Evolutionary conservation across 345 rosid species (phyloP).

Genomic region (Gossypium anomalum): DNA sequence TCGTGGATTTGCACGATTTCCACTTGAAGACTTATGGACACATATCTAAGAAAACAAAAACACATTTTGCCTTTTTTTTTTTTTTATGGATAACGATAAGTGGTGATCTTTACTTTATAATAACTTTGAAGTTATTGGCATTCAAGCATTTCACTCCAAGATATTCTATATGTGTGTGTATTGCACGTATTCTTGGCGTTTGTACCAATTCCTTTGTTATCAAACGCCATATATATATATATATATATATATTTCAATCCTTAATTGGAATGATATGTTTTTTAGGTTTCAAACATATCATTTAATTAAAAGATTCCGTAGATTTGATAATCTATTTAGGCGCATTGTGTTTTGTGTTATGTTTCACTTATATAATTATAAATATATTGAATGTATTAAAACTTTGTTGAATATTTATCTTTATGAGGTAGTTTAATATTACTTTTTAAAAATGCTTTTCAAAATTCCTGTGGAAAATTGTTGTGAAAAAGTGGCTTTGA

Average conservation of each 20-base stretch:
- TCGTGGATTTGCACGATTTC: not conserved
- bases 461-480: too few species aligned
- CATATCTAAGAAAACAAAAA: not conserved
- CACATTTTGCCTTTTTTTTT: not conserved
- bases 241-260: not conserved
- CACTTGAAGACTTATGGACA: not conserved
- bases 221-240: not conserved
- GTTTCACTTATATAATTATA: too few species aligned
- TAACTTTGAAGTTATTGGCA: not conserved
- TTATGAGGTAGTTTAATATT: rapidly evolving
- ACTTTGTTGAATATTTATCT: too few species aligned
- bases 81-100: not conserved
- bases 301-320: not conserved
- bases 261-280: not conserved
- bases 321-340: too few species aligned
- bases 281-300: not conserved
- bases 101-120: not conserved
- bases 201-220: not conserved
- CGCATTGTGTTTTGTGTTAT: too few species aligned
- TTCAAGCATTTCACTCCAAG: not conserved
- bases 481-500: rapidly evolving
- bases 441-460: too few species aligned
- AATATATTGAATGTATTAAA: too few species aligned
- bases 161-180: not conserved
- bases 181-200: not conserved